Conservation (phyloP, 2,329 filamentous ascomycete genomes). For the Orbilia javanica region DNA sequence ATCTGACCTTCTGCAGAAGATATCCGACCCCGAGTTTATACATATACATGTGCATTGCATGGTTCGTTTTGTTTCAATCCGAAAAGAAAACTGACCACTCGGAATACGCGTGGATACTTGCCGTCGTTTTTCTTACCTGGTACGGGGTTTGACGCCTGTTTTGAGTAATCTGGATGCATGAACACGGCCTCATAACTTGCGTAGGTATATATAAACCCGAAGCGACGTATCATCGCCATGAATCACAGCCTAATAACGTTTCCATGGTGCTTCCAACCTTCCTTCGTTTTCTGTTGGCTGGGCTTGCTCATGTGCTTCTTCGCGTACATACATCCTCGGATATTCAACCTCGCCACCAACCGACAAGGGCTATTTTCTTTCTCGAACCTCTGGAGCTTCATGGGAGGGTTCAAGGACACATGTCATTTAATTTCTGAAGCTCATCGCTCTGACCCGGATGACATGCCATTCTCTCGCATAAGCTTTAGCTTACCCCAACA, state of each 20-base stretch:
- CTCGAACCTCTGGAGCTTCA: neutral
- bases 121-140: conserved; percentile 20
- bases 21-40: conserved; percentile 12
- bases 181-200: conserved; percentile 28
- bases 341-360: conserved; percentile 14
- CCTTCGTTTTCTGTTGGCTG: neutral
- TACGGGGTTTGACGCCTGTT: conserved; percentile 15
- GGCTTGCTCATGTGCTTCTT: neutral
- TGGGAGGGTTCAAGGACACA: conserved; percentile 28
- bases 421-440: conserved; percentile 34
- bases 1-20: conserved; percentile 12
- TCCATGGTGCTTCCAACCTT: neutral
- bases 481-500: conserved; percentile 20
- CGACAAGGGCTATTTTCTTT: conserved; percentile 17
- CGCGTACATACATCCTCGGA: conserved; percentile 21
- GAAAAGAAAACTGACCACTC: neutral
- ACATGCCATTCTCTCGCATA: conserved; percentile 34
- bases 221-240: conserved; percentile 15
- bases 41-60: conserved; percentile 12
- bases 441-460: conserved; percentile 26
- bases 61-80: conserved; percentile 19
- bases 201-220: conserved; percentile 18
- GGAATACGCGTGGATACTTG: conserved; percentile 7
- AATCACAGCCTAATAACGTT: conserved; percentile 31
- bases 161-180: conserved; percentile 49